These are phyloP conservation scores for Neophaeococcomyces mojaviensis DNA, from an alignment of 2,329 filamentous ascomycete genomes.

Conservation along the genomic window DNA sequence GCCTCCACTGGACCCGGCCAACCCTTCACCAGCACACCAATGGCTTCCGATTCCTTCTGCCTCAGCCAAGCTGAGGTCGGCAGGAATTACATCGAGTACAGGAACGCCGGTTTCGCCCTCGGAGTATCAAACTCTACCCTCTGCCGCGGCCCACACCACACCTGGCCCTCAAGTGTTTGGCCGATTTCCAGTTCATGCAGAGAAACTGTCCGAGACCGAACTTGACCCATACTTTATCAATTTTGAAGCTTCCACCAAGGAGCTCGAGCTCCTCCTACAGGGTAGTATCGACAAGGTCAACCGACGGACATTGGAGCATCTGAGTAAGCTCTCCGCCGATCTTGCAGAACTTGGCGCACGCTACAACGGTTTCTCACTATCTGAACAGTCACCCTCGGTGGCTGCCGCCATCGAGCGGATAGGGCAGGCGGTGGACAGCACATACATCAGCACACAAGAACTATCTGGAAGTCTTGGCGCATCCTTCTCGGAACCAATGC, in stretches of 20 bases:
- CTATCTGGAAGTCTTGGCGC: slow-evolving; percentile 80
- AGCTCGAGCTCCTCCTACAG: slow-evolving; percentile 78
- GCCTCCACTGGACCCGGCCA: slow-evolving; percentile 90
- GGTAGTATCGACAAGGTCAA: slow-evolving; percentile 98
- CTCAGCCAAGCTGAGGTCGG: slow-evolving; percentile 71
- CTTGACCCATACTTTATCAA: slow-evolving; percentile 93
- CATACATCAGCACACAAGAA: slow-evolving; percentile 92
- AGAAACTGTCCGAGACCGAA: slow-evolving; percentile 75
- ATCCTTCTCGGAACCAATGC: slow-evolving; percentile 93
- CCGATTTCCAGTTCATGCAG: slow-evolving; percentile 73
- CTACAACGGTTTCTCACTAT: slow-evolving; percentile 94
- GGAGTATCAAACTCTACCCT: slow-evolving; percentile 41
- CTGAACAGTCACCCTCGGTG: slow-evolving; percentile 80
- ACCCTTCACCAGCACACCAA: slow-evolving; percentile 76
- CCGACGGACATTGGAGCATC: slow-evolving; percentile 74
- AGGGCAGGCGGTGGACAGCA: slow-evolving; percentile 89
- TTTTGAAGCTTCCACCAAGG: slow-evolving; percentile 85
- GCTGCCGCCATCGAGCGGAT: slow-evolving; percentile 89
- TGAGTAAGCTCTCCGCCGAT: slow-evolving; percentile 76
- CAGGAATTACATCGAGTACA: slow-evolving; percentile 36
- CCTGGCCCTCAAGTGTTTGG: slow-evolving; percentile 60
- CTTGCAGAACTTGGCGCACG: slow-evolving; percentile 89
- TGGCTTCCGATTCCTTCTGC: slow-evolving; percentile 79
- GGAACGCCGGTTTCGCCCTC: slow-evolving; percentile 51
- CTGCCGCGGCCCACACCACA: slow-evolving; percentile 49